phyloP scores from a whole-genome alignment of 306 rosid genomes.

The Biancaea sappan region DNA sequence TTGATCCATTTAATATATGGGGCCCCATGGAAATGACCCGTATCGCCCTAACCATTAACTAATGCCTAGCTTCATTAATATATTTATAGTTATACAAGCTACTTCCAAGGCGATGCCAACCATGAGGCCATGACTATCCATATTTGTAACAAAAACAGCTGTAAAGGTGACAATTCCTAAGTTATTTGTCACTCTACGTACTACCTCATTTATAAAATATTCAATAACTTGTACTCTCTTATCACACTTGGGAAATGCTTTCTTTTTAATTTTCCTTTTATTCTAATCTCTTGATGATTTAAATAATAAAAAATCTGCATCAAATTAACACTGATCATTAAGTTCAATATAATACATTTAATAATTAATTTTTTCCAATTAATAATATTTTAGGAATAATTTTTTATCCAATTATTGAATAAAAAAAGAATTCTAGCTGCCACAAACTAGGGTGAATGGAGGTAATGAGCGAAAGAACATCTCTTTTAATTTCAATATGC shows the following conservation, averaged over 20 bases:
- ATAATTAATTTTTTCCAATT: too few species aligned
- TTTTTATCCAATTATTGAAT: too few species aligned
- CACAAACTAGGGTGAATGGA: not conserved
- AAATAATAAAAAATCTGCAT: not conserved
- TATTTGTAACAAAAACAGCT: conserved; percentile 27
- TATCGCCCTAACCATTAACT: not conserved
- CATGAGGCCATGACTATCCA: not conserved
- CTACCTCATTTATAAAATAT: not conserved
- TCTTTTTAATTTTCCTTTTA: not conserved
- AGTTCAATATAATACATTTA: not conserved
- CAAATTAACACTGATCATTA: not conserved
- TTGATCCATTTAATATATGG: conserved; percentile 2
- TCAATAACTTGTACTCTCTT: not conserved
- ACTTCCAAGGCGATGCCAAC: not conserved
- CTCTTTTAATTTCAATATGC: conserved; percentile 2
- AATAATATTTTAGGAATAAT: too few species aligned
- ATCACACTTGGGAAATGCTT: not conserved
- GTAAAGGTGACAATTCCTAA: conserved; percentile 35
- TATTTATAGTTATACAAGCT: not conserved
- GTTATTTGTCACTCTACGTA: conserved; percentile 20
- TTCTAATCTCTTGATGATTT: too few species aligned
- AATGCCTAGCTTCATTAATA: not conserved
- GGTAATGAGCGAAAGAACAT: not conserved
- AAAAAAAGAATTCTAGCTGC: not conserved
- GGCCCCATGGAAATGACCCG: conserved; percentile 8